Evolutionary conservation across 805 yeast genomes (phyloP), one percentile per base, ranked within the genome.

Genomic region (Kodamaea kakaduensis): DNA sequence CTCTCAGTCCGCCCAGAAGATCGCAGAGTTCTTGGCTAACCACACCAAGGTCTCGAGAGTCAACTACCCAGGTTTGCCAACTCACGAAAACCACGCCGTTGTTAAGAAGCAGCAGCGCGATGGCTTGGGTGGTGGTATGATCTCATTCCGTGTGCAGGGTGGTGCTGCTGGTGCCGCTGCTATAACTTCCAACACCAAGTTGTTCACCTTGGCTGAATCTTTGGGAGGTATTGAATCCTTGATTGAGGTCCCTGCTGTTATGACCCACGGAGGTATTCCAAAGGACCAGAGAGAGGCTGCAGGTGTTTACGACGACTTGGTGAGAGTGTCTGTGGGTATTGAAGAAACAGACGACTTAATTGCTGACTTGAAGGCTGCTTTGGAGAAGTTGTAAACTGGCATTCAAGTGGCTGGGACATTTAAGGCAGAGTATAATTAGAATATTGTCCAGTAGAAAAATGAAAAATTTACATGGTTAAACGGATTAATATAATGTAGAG

Each of bases 251-350:
- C 96, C 95, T 26, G 93, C 95, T 31, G 77, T 78, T 39, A 85
- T 85, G 95, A 85, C 95, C 50, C 95, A 85, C 52, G 93, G 90
- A 37, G 95, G 95, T 56, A 85, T 85, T 59, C 87, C 93, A 53
- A 69, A 71, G 57, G 84, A 69, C 36, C 80, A 77, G 51, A 78
- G 95, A 64, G 90, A 82, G 63, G 74, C 77, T 34, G 73, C 78
- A 41, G 95, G 95, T 45, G 93, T 85, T 31, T 83, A 55, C 49
- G 95, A 84, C 52, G 87, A 84, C 61, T 73, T 86, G 61, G 70
- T 86, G 49, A 78, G 96, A 41, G 45, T 54, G n/a, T 51, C 56
- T 7, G 59, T 54, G 16, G 59, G 59, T 35, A 53, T 54, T 25
- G 59, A 54, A 41, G 59, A 54, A 37, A 50, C 58, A 36, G 59